Conservation (phyloP, 208 protist species). For the Wallacemonas sp. region DNA sequence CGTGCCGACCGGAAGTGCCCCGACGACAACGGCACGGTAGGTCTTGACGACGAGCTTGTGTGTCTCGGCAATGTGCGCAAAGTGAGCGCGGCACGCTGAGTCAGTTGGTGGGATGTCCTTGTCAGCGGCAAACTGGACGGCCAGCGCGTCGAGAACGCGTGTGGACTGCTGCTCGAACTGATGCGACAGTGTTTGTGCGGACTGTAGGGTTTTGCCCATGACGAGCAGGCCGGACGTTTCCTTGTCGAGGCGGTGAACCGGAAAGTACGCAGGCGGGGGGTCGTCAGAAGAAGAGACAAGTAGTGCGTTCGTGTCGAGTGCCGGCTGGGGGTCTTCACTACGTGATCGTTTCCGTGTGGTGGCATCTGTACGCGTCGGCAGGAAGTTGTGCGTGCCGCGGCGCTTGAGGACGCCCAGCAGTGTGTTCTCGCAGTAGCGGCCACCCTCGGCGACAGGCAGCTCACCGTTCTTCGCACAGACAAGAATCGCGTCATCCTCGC, state of each 20-base stretch:
- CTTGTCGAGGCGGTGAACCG: conserved; percentile 87
- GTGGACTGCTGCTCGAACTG: conserved; percentile 63
- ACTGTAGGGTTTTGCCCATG: conserved; percentile 35
- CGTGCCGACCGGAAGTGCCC: conserved; percentile 25
- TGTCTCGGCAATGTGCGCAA: conserved; percentile 34
- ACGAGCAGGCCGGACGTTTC: conserved; percentile 86
- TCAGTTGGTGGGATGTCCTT: not conserved
- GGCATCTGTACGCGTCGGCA: no score
- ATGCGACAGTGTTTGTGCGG: conserved; percentile 36
- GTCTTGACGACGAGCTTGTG: conserved; percentile 55
- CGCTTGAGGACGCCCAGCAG: conserved; percentile 55
- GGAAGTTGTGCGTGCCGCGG: conserved; percentile 2
- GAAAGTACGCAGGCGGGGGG: conserved; percentile 12
- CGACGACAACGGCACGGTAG: conserved; percentile 62
- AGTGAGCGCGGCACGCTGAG: not conserved
- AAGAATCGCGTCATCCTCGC: conserved; percentile 55
- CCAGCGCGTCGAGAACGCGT: not conserved
- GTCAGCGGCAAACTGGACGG: conserved; percentile 1
- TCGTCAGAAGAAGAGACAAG: not conserved
- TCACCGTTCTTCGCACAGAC: conserved; percentile 80
- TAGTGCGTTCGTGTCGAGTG: not conserved
- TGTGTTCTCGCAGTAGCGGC: conserved; percentile 83
- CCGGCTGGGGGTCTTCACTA: not conserved
- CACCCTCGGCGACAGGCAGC: conserved; percentile 82
- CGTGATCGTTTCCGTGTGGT: not conserved